Conservation (phyloP, 2,329 filamentous ascomycete species). For the Ilyonectria robusta region DNA sequence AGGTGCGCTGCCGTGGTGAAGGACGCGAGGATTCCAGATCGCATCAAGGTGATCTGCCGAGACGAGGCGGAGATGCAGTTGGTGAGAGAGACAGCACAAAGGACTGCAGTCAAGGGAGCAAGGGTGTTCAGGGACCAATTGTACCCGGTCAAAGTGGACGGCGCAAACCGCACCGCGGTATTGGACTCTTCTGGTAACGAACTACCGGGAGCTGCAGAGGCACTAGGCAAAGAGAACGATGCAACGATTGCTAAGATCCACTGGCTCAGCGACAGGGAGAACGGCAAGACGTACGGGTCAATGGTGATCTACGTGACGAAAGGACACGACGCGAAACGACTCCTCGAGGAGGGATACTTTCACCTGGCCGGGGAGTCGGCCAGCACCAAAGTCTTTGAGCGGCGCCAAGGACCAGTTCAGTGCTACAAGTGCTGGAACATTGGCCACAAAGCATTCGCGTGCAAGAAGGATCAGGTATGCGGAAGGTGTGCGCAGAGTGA, state of each 20-base stretch:
- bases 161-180: conserved; percentile 38
- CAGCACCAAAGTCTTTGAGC: too few species aligned
- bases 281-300: conserved; percentile 40
- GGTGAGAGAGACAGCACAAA: background rate
- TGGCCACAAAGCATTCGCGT: background rate
- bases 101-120: background rate
- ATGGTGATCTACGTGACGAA: conserved; percentile 36
- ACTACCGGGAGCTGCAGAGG: conserved; percentile 30
- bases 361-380: conserved; percentile 1
- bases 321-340: background rate
- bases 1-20: background rate
- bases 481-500: background rate
- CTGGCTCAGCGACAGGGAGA: conserved; percentile 43
- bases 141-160: conserved; percentile 45
- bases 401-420: background rate
- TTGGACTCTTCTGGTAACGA: conserved; percentile 35
- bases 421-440: background rate
- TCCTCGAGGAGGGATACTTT: background rate
- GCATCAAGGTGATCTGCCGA: background rate
- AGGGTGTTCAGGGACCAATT: conserved; percentile 21
- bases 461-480: background rate
- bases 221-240: conserved; percentile 42
- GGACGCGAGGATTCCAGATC: background rate
- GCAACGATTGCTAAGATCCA: conserved; percentile 40
- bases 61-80: background rate